These are phyloP conservation scores for Closterium sp. DNA, from an alignment of 139 green algal genomes.

Conservation along the genomic window DNA sequence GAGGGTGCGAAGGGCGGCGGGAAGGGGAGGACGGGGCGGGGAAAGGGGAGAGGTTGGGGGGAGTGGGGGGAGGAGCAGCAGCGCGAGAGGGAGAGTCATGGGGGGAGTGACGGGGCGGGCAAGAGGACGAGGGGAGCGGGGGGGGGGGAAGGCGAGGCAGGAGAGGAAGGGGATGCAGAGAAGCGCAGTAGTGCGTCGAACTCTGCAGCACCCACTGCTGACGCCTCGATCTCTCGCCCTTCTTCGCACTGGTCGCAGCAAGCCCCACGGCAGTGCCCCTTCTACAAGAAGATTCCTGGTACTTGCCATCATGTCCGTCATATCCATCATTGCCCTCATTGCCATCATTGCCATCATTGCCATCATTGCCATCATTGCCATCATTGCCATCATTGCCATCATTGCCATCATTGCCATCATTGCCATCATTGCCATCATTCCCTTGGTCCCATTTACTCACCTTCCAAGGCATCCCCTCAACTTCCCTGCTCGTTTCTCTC, in stretches of 20 bases:
- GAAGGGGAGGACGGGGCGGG: neutral
- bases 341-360: neutral
- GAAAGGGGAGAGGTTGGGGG: neutral
- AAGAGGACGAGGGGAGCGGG: neutral
- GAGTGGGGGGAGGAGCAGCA: neutral
- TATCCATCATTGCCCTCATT: neutral
- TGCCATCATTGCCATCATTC: neutral
- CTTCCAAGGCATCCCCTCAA: too few relatives aligned
- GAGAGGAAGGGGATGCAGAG: neutral
- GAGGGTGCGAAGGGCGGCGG: neutral
- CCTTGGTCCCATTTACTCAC: neutral
- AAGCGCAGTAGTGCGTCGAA: too few relatives aligned
- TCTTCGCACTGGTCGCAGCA: neutral
- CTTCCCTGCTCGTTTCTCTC: neutral
- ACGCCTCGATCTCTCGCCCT: neutral
- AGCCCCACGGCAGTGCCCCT: neutral
- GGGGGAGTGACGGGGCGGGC: neutral
- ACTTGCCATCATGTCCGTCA: neutral
- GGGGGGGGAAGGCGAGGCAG: neutral
- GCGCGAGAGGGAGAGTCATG: neutral
- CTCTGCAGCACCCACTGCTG: neutral
- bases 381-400: neutral
- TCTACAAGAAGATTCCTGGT: slow-evolving; percentile 39
- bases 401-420: neutral
- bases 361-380: neutral